phyloP scores from a whole-genome alignment of 2,329 filamentous ascomycete genomes.

The Ophiostoma ips region DNA sequence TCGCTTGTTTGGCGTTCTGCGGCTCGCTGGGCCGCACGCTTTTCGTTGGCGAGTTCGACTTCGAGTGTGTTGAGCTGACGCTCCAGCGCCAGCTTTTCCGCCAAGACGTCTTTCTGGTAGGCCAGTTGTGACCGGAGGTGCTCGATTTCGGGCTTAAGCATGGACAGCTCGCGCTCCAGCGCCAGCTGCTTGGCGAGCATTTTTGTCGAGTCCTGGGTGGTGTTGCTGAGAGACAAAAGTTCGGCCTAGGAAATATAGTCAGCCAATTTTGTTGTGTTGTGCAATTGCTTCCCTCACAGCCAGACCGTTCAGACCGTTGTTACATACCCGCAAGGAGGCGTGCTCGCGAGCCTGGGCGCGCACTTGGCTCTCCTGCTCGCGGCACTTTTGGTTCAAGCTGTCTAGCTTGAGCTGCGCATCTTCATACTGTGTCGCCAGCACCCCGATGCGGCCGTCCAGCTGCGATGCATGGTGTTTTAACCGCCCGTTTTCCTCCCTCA shows the following conservation, averaged over 20 bases:
- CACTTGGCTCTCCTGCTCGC: conserved; percentile 32
- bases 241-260: no score
- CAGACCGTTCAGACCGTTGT: no score
- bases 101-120: conserved; percentile 52
- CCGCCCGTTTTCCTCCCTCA: conserved; percentile 59
- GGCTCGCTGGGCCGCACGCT: conserved; percentile 49
- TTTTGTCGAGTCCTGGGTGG: conserved; percentile 56
- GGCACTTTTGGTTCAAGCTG: conserved; percentile 27
- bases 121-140: conserved; percentile 40
- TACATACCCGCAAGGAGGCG: conserved; percentile 28
- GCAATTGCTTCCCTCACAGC: no score
- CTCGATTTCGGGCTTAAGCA: conserved; percentile 41
- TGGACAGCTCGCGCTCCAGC: conserved; percentile 35
- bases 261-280: no score
- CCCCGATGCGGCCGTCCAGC: conserved; percentile 45
- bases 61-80: conserved; percentile 65
- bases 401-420: conserved; percentile 29
- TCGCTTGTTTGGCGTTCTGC: conserved; percentile 21
- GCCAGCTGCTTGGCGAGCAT: conserved; percentile 46
- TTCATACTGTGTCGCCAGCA: conserved; percentile 27
- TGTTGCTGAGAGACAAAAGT: conserved; percentile 50
- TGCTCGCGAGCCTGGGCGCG: conserved; percentile 36
- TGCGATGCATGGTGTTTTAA: conserved; percentile 49
- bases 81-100: conserved; percentile 69
- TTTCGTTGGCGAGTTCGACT: conserved; percentile 72